Evolutionary conservation across 257 asterid genomes (phyloP), one percentile per base, ranked within the genome.

Genomic region (Forsythia viridissima): DNA sequence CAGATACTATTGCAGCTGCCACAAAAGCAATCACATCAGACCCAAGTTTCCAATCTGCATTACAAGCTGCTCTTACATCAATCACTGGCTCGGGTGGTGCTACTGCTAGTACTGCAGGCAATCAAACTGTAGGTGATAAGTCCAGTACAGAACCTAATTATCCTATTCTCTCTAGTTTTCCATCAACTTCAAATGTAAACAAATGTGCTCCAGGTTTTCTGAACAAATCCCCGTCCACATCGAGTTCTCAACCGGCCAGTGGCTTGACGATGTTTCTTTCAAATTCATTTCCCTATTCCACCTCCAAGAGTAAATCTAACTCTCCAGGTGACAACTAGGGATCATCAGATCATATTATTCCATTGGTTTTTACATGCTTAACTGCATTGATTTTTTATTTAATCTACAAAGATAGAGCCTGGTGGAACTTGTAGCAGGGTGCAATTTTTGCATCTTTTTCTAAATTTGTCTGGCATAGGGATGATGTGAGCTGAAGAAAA

Each of bases 1-100:
- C 89, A n/a, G 99, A 93, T 63, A 87, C 96, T 10, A 82, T 94
- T 40, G 92, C 97, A 24, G 99, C 97, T 12, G 99, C 99, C 13
- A 94, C 99, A 0, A 92, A 93, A 82, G 99, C 97, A 2, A 89
- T 95, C 21, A 85, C 98, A 18, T 87, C 98, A 0, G 92, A 95
- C 81, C 99, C 99, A 0, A 89, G 82, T 69, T 95, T 95, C 82
- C 98, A 90, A 75, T 93, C 97, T 24, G 98, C 93, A 38, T 80
- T 93, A 76, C 98, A 96, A 16, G 94, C 92, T 34, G 99, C 97
- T 65, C 89, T 95, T 2, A 71, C 97, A 38, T 90, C 99, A 5
- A 84, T 95, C 83, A 93, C 93, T 2, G 89, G 89, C 43, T 72
- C 89, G 0, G n/a, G 82, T 11, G 61, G 81, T 15, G 73, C 80